A percentile compares a stretch with the other conserved stretches of the same genome.
These are phyloP conservation scores for Blepharisma japonicum DNA, from an alignment of 73 alveolate species.

Conservation along the genomic window DNA sequence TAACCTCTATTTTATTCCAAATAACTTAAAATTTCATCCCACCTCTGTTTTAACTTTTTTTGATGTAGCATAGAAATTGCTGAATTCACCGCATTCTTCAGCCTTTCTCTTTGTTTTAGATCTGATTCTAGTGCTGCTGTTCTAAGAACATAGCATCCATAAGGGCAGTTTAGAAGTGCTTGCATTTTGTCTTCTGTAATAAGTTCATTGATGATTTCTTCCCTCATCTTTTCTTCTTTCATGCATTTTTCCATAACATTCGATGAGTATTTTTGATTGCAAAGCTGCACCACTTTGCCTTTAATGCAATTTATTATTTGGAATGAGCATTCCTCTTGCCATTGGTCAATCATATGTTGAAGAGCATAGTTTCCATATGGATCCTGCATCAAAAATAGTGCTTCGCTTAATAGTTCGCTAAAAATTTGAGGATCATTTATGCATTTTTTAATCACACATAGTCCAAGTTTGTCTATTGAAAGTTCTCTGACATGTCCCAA, in stretches of 20 bases:
- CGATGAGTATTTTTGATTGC: slow-evolving; percentile 17
- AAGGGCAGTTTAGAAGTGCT: neutral
- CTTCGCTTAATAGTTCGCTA: slow-evolving; percentile 7
- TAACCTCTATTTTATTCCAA: too few relatives aligned
- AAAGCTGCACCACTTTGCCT: neutral
- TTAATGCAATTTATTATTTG: neutral
- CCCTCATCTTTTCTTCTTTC: neutral
- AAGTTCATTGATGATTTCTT: neutral
- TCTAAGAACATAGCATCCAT: slow-evolving; percentile 27
- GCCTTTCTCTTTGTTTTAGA: too few relatives aligned
- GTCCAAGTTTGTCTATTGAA: slow-evolving; percentile 28
- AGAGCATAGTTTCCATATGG: slow-evolving; percentile 30
- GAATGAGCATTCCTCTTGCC: neutral
- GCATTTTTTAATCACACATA: slow-evolving; percentile 27
- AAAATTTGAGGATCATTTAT: neutral
- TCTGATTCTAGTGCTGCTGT: neutral
- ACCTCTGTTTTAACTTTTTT: too few relatives aligned
- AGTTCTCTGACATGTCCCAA: slow-evolving; percentile 14
- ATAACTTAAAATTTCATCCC: too few relatives aligned
- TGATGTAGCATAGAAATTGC: too few relatives aligned
- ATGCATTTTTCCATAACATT: slow-evolving; percentile 24
- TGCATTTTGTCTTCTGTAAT: neutral
- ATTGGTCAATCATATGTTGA: neutral
- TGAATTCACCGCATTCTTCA: too few relatives aligned
- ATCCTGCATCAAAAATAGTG: slow-evolving; percentile 8